phyloP scores from a whole-genome alignment of 768 basidiomycete genomes.

The Amanita pallidorosea region DNA sequence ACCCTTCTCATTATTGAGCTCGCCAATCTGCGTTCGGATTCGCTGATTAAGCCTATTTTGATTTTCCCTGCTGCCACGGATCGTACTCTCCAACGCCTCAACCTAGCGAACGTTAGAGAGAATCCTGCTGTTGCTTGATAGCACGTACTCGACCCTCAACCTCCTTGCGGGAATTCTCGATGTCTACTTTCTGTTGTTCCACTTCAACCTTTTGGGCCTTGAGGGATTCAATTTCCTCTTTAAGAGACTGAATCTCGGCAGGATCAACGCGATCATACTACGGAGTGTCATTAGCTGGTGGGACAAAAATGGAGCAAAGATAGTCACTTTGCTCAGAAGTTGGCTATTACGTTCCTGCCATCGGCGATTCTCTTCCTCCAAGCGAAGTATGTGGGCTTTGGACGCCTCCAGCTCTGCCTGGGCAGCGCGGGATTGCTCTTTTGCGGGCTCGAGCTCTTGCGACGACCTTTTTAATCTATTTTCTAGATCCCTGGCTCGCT shows the following conservation, averaged over 20 bases:
- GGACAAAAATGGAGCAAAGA: not conserved
- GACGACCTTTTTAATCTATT: constrained; percentile 45
- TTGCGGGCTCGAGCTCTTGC: constrained; percentile 61
- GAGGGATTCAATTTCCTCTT: constrained; percentile 54
- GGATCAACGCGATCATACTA: constrained; percentile 88
- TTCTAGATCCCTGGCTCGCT: constrained; percentile 60
- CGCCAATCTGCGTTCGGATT: constrained; percentile 19
- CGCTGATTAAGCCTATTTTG: constrained; percentile 20
- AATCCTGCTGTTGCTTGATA: not conserved
- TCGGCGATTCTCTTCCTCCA: constrained; percentile 66
- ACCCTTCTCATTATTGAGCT: constrained; percentile 24
- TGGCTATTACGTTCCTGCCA: constrained; percentile 84
- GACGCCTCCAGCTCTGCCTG: constrained; percentile 70
- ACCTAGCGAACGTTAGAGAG: constrained; percentile 18
- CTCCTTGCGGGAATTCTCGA: constrained; percentile 17
- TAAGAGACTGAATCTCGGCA: constrained; percentile 69
- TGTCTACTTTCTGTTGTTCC: constrained; percentile 14
- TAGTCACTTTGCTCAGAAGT: constrained; percentile 62
- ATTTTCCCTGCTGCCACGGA: constrained; percentile 26
- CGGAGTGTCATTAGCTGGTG: not conserved
- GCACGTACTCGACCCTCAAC: constrained; percentile 20
- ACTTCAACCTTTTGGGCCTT: constrained; percentile 28
- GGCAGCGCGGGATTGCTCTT: constrained; percentile 54
- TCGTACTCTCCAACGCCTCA: constrained; percentile 28
- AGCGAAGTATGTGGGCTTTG: constrained; percentile 50